Evolutionary conservation across 306 rosid genomes (phyloP), one percentile per base, ranked within the genome.

Genomic region (Elaeagnus macrophylla): DNA sequence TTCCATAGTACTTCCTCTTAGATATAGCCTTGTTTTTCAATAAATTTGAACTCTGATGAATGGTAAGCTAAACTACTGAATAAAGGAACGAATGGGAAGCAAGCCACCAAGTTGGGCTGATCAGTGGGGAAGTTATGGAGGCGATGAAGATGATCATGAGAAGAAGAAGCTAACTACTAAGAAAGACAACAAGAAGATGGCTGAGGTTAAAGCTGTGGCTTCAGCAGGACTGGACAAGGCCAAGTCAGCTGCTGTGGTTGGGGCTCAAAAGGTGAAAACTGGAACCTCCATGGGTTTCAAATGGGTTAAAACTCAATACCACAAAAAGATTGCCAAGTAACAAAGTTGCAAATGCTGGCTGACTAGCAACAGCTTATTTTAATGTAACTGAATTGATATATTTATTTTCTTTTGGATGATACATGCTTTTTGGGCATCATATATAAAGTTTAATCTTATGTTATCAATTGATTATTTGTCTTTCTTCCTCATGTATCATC

Each of bases 81-180:
- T 50, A 18, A 61, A 55, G 7, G 6, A 18, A 8, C n/a, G 42
- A 47, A 83, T 81, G 89, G 94, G 83, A 41, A 75, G 94, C 82
- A 83, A 81, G 66, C 82, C 79, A 68, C 86, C 94, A 20, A 81
- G 62, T 62, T 87, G 94, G 95, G 77, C 83, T 12, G 94, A 87
- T 15, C 86, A 83, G 53, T 83, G 95, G 89, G 86, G 94, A 46
- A 70, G 66, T 37, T 67, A 44, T n/a, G 83, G 72, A 0, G 69
- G 62, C 0, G 83, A 67, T 0, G 73, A 76, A 1, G 64, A 80
- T 8, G 56, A 48, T 19, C 4, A 25, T 25, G 71, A 60, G 9
- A 70, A 54, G 9, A 70, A 54, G 9, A 9, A 54, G 8, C 9
- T n/a, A 1, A 37, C 11, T 16, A 37, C 20, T 38, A 72, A 76